Percentiles rank a stretch among this genome's conserved stretches.
Evolutionary conservation across 2,329 filamentous ascomycete genomes (phyloP).

Genomic region (Ampelomyces quisqualis): DNA sequence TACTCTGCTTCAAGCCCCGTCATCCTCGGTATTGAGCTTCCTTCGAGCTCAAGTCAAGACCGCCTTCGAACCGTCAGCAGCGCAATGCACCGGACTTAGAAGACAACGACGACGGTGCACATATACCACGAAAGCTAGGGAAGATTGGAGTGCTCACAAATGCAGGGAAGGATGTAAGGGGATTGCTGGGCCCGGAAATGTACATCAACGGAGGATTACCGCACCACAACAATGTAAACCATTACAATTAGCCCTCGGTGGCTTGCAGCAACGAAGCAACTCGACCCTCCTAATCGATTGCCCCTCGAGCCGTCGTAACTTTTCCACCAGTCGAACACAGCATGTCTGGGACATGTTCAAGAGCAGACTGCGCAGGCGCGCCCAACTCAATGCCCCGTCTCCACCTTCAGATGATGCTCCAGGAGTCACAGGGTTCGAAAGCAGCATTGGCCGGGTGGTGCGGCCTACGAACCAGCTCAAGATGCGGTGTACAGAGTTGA

Average conservation of each 20-base stretch:
- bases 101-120: constrained; percentile 22
- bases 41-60: constrained; percentile 36
- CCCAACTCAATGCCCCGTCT: constrained; percentile 61
- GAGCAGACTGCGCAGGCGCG: constrained; percentile 38
- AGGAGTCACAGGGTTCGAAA: constrained; percentile 43
- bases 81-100: constrained; percentile 25
- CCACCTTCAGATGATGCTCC: constrained; percentile 54
- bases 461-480: constrained; percentile 83
- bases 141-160: constrained; percentile 1
- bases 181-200: not conserved
- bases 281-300: not conserved
- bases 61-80: constrained; percentile 31
- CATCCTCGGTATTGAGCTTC: constrained; percentile 42
- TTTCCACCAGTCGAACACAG: constrained; percentile 14
- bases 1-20: constrained; percentile 38
- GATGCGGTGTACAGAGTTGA: constrained; percentile 90
- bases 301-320: constrained; percentile 1
- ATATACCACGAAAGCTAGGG: constrained; percentile 11
- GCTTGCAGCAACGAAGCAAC: not conserved
- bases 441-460: constrained; percentile 65
- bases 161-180: constrained; percentile 3
- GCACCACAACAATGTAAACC: constrained; percentile 9
- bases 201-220: constrained; percentile 6
- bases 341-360: constrained; percentile 30
- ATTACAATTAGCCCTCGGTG: constrained; percentile 3